A percentile compares a stretch with the other conserved stretches of the same genome.
Conservation (phyloP, 176 grass and related monocot species). For the Elaeis guineensis region DNA sequence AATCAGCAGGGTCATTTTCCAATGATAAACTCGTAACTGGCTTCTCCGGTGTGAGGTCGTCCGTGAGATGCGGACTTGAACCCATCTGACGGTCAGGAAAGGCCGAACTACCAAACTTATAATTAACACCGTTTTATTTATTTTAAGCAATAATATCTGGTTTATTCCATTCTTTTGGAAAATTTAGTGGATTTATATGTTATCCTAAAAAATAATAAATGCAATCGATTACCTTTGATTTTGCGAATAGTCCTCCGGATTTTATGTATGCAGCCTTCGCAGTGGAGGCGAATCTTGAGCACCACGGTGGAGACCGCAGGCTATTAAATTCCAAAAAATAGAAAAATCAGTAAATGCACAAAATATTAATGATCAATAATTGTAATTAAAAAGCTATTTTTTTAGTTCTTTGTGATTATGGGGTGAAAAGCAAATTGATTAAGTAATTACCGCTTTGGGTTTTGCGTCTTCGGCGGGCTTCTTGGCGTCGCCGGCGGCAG, state of each 20-base stretch:
- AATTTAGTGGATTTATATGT: too few species aligned
- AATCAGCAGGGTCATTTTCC: not conserved
- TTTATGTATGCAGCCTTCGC: conserved; percentile 41
- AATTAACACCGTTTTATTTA: too few species aligned
- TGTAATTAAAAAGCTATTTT: too few species aligned
- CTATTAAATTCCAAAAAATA: conserved; percentile 3
- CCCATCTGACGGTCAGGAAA: not conserved
- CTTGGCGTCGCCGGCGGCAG: conserved; percentile 8
- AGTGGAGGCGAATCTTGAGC: conserved; percentile 53
- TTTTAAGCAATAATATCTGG: too few species aligned
- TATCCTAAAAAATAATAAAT: too few species aligned
- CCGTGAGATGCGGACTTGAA: too few species aligned
- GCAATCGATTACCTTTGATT: conserved; percentile 39
- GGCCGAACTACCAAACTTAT: not conserved
- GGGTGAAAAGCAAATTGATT: too few species aligned
- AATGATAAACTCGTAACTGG: not conserved
- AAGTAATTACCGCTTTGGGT: conserved; percentile 25
- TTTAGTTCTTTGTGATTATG: too few species aligned
- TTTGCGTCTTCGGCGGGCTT: conserved; percentile 21
- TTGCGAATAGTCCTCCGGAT: conserved; percentile 33
- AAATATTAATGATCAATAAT: too few species aligned
- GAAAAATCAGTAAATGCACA: too few species aligned
- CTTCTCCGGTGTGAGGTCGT: not conserved
- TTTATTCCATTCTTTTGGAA: too few species aligned
- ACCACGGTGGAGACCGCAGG: conserved; percentile 34